A percentile compares a stretch with the other conserved stretches of the same genome.
Conservation (phyloP, 2,329 filamentous ascomycete species). For the Aspergillus vadensis region DNA sequence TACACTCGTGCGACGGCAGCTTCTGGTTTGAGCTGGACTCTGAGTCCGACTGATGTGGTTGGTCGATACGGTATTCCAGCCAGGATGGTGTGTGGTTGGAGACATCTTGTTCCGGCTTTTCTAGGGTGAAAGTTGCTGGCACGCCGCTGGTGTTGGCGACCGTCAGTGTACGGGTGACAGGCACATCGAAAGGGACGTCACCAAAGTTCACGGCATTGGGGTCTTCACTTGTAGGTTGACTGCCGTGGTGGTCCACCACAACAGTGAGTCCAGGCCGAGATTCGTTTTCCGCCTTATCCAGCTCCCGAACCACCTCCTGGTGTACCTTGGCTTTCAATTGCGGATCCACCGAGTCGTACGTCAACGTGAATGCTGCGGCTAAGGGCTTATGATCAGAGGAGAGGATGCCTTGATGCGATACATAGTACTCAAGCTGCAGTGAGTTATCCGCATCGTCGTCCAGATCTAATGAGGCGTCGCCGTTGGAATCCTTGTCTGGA, state of each 20-base stretch:
- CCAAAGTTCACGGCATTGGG: conserved; percentile 75
- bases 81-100: conserved; percentile 60
- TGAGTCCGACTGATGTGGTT: conserved; percentile 45
- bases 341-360: conserved; percentile 83
- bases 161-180: conserved; percentile 68
- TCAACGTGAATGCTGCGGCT: conserved; percentile 76
- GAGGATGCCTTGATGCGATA: conserved; percentile 82
- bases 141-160: conserved; percentile 91
- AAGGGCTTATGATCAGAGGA: conserved; percentile 97
- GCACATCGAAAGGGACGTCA: conserved; percentile 67
- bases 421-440: conserved; percentile 68
- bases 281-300: conserved; percentile 92
- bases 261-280: conserved; percentile 79
- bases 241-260: conserved; percentile 66
- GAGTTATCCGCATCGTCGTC: conserved; percentile 48
- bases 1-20: conserved; percentile 54
- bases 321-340: conserved; percentile 82
- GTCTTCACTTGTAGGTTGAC: conserved; percentile 41
- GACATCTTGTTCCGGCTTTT: conserved; percentile 60
- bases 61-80: conserved; percentile 69
- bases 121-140: conserved; percentile 75
- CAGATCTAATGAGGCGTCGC: conserved; percentile 30
- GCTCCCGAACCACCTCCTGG: conserved; percentile 80
- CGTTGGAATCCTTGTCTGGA: conserved; percentile 56
- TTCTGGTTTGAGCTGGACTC: conserved; percentile 29